Evolutionary conservation across 768 basidiomycete genomes (phyloP).

Genomic region (Mycena chlorophos): DNA sequence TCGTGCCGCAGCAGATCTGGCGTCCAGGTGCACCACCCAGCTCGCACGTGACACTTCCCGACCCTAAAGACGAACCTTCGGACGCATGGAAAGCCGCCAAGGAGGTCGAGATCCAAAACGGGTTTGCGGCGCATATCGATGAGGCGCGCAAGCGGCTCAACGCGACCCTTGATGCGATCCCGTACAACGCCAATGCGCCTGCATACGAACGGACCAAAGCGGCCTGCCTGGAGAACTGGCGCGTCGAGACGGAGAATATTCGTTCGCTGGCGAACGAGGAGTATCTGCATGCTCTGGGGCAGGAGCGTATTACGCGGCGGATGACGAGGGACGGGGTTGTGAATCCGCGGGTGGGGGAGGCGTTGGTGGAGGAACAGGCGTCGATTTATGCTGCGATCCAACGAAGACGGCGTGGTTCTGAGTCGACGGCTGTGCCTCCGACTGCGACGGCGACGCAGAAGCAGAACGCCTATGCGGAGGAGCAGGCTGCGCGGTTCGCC

Average conservation of each 20-base stretch:
- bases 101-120: background rate
- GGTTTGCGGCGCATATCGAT: background rate
- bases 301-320: background rate
- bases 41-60: no score
- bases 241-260: background rate
- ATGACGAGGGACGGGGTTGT: background rate
- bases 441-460: no score
- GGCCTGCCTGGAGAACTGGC: background rate
- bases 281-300: background rate
- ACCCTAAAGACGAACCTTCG: background rate
- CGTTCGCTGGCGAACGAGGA: background rate
- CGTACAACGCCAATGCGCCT: background rate
- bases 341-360: background rate
- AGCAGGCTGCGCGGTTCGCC: no score
- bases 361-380: background rate
- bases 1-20: no score
- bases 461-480: no score
- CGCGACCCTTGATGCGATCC: background rate
- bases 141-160: background rate
- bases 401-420: no score
- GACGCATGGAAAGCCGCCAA: background rate
- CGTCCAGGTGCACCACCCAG: no score
- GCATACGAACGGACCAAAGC: background rate
- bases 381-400: background rate
- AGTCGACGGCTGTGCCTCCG: no score